A percentile compares a stretch with the other conserved stretches of the same genome.
Evolutionary conservation across 169 alveolate genomes (phyloP).

Genomic region (Plasmodium adleri): DNA sequence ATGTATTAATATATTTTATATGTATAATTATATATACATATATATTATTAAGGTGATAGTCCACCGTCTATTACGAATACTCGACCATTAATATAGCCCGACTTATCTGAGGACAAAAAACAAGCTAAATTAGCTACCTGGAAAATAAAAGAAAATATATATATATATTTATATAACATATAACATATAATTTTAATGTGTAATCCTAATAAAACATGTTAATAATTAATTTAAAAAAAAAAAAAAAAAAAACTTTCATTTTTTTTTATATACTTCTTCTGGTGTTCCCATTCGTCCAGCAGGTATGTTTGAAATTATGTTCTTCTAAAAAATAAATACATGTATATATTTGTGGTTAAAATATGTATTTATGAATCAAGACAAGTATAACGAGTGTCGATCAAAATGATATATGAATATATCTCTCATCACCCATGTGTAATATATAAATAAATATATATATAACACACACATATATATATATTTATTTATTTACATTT

Average conservation of each 20-base stretch:
- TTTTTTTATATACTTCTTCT: conserved; percentile 74
- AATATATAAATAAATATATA: too few species aligned
- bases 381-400: too few species aligned
- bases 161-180: neutral
- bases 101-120: conserved; percentile 80
- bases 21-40: conserved; percentile 4
- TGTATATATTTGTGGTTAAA: too few species aligned
- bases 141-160: conserved; percentile 2
- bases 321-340: conserved; percentile 56
- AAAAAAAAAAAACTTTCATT: neutral
- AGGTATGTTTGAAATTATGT: conserved; percentile 76
- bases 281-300: conserved; percentile 81
- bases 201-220: neutral
- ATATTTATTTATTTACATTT: too few species aligned
- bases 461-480: too few species aligned
- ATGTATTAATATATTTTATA: neutral
- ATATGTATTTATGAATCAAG: too few species aligned
- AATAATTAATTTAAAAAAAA: too few species aligned
- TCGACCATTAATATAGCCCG: conserved; percentile 80
- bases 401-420: too few species aligned
- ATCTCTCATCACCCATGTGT: too few species aligned
- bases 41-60: conserved; percentile 37
- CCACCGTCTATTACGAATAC: conserved; percentile 82
- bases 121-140: conserved; percentile 83
- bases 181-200: conserved; percentile 3